Percentiles rank a stretch among this genome's conserved stretches.
Conservation (phyloP, 23 red algal species). For the Gracilaria domingensis region DNA sequence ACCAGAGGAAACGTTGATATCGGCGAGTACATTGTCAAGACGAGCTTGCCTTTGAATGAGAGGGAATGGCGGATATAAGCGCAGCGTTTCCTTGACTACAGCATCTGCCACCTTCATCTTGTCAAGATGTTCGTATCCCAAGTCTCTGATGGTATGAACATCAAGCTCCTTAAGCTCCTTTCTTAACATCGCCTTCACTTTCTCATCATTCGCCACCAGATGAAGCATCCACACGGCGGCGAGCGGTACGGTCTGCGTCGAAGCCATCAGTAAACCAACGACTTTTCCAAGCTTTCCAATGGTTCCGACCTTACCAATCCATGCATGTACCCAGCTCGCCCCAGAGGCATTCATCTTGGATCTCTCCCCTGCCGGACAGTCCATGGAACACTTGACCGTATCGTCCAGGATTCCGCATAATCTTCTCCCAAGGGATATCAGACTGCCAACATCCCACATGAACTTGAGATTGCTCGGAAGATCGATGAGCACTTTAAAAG, state of each 20-base stretch:
- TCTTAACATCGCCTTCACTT: conserved; percentile 45
- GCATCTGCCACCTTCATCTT: conserved; percentile 74
- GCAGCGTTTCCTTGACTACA: conserved; percentile 85
- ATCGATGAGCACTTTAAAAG: conserved; percentile 64
- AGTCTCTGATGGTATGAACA: conserved; percentile 9
- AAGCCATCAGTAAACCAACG: conserved; percentile 95
- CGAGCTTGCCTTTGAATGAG: conserved; percentile 84
- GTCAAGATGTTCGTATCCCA: conserved; percentile 52
- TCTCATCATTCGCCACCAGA: conserved; percentile 67
- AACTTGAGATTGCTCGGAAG: conserved; percentile 75
- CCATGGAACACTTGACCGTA: conserved; percentile 8
- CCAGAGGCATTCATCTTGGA: conserved; percentile 18
- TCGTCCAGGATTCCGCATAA: conserved; percentile 67
- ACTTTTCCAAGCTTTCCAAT: conserved; percentile 97
- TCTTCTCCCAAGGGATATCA: conserved; percentile 83
- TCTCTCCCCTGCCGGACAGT: neutral
- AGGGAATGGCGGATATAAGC: conserved; percentile 96
- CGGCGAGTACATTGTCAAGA: conserved; percentile 68
- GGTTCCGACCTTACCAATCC: conserved; percentile 89
- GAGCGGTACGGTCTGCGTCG: conserved; percentile 93
- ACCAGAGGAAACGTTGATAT: conserved; percentile 63
- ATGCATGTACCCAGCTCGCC: conserved; percentile 88
- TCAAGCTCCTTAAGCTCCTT: conserved; percentile 63
- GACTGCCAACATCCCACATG: conserved; percentile 61
- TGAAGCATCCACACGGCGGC: conserved; percentile 88